Evolutionary conservation across 352 stramenopile genomes (phyloP), one percentile per base, ranked within the genome.

Genomic region (Pythium biforme): DNA sequence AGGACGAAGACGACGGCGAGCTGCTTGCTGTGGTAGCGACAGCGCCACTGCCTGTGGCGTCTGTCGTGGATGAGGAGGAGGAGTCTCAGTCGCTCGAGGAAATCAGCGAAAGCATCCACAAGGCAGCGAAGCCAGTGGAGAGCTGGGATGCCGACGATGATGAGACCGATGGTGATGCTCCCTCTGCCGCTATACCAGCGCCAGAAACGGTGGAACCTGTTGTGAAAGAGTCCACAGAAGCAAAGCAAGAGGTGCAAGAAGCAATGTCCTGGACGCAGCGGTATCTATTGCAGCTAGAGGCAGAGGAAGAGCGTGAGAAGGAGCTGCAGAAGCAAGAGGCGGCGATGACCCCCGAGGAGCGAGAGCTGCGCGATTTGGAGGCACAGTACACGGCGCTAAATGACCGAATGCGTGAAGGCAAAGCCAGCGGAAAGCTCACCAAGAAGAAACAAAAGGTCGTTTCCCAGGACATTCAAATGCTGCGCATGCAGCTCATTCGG

Each of bases 201-300:
- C 31, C 7, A 29, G 17, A 55, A 5, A 19, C 31, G 7, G 53
- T 50, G 40, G 19, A 20, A 0, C 6, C 19, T 15, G 19, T n/a
- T 0, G n/a, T n/a, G n/a, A 26, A 31, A 19, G 27, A 41, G 14
- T n/a, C 33, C 5, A 25, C 10, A 6, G 47, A 67, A n/a, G 3
- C 74, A 0, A 27, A 0, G 50, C 29, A 75, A 17, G 60, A 69
- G 7, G 50, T 46, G 17, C 40, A 70, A 22, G 62, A 62, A n/a
- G 81, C 80, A 43, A 69, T 87, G 53, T 81, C 81, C 31, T 94
- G 84, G 84, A 94, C 84, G 19, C 77, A 90, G 66, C 75, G 79
- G 49, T 94, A 94, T 64, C 52, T 94, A 50, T 57, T 80, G 62
- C 72, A 78, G 41, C 81, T 90, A 59, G 79, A 76, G 9, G 57